A percentile compares a stretch with the other conserved stretches of the same genome.
These are phyloP conservation scores for Metschnikowia shivogae DNA, from an alignment of 805 yeast genomes.

Conservation along the genomic window DNA sequence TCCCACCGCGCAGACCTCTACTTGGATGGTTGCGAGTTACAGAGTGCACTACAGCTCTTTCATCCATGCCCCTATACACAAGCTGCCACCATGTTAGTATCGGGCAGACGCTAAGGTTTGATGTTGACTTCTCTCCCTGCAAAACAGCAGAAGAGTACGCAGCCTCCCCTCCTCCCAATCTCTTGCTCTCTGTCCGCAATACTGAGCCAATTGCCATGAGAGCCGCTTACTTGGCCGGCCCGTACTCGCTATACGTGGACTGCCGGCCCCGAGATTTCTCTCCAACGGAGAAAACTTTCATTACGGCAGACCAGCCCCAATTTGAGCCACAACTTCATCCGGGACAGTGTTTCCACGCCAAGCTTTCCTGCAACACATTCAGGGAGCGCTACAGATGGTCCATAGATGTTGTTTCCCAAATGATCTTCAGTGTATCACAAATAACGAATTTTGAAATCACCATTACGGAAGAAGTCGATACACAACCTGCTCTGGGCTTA, in stretches of 20 bases:
- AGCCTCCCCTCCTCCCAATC: slow-evolving; percentile 19
- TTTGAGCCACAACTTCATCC: slow-evolving; percentile 71
- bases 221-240: slow-evolving; percentile 87
- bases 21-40: slow-evolving; percentile 2
- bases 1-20: background rate
- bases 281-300: slow-evolving; percentile 48
- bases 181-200: slow-evolving; percentile 63
- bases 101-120: slow-evolving; percentile 16
- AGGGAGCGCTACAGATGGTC: slow-evolving; percentile 65
- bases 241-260: slow-evolving; percentile 81
- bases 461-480: slow-evolving; percentile 25
- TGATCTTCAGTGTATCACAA: slow-evolving; percentile 66
- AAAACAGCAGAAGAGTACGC: slow-evolving; percentile 15
- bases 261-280: slow-evolving; percentile 64
- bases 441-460: slow-evolving; percentile 63
- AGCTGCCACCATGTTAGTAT: slow-evolving; percentile 13
- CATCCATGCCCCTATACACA: slow-evolving; percentile 10
- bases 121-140: slow-evolving; percentile 14
- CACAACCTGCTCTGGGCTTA: slow-evolving; percentile 14
- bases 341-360: slow-evolving; percentile 58
- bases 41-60: background rate
- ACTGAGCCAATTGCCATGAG: slow-evolving; percentile 66
- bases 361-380: slow-evolving; percentile 60
- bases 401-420: slow-evolving; percentile 76
- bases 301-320: slow-evolving; percentile 74